Evolutionary conservation across 345 rosid species (phyloP), one percentile per base, ranked within the genome.

Genomic region (Cardamine resedifolia): DNA sequence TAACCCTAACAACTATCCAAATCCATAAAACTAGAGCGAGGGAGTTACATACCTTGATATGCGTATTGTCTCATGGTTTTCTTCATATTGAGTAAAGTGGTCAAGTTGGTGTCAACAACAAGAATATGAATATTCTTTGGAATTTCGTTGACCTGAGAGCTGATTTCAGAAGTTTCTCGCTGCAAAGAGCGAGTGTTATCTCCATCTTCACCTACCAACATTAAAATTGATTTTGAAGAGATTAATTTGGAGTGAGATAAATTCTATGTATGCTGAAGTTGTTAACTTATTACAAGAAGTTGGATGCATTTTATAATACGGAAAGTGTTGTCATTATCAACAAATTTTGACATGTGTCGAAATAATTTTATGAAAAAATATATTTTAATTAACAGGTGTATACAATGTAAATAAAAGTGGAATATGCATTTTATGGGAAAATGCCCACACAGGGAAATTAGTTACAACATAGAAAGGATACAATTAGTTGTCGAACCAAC

Each of bases 81-180:
- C 27, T 26, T 34, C 65, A 58, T 64, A 16, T 56, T 2, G 43
- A 33, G 43, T 65, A 65, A 19, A 65, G 30, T 12, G 51, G 10
- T 8, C 0, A 34, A 9, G 26, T 24, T 21, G 56, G 38, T 2
- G n/a, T 73, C 77, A 34, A 73, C 77, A 6, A 73, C 59, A 64
- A 73, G 58, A 47, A 65, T 8, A 33, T 55, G 66, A 34, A 31
- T 26, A 11, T 2, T 56, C 10, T 23, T 15, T 5, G 72, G 66
- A 64, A 36, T 6, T 27, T 45, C 26, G 0, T 19, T 4, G 34
- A 62, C 33, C 20, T 9, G 21, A 62, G 53, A 41, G 4, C 15
- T 49, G 20, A 34, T 23, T 48, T 70, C 58, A 70, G 74, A 48
- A 34, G 31, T n/a, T 52, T 55, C 43, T 33, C 0, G 34, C 45